Base-by-base conservation (phyloP, 1,284 basidiomycete species). In the Fomitopsis palustris region DNA sequence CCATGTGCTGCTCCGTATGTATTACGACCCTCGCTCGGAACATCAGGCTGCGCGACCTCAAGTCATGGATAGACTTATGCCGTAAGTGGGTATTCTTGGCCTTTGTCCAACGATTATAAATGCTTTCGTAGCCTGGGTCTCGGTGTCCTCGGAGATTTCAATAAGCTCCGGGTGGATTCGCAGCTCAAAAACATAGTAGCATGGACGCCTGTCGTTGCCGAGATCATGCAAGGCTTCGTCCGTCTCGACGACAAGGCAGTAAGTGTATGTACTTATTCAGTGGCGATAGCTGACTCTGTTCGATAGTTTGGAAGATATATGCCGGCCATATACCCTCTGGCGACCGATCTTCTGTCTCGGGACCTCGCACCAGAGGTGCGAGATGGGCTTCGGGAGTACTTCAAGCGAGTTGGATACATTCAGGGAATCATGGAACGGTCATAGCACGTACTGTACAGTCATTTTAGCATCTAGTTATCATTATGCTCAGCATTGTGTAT, bases 131-230 rank as follows among this genome's bases (percentile, higher is more conserved):
- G 95, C 51, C 82, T 99, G 60, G 92, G 92, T n/a, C 81, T 95
- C 45, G 93, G 93, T 29, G 93, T 99, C 33, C 79, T 98, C 55
- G 85, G 88, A 64, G 95, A 96, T 73, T 99, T 94, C 75, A 92
- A 90, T 69, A 92, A 92, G 64, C 81, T 99, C 55, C 92, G 93
- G 60, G 76, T 89, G 2, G 96, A 98, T 65, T 95, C 89, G 2
- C 96, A 99, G 76, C 88, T 88, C 53, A 93, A 98, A 74, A 99
- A 98, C 71, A 96, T 99, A 61, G 77, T 88, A 10, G 96, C 98
- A 0, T 99, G 97, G 97, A 97, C 93, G 29, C 97, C 97, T 12
- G 97, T 99, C 27, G 91, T 98, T 16, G 89, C 89, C 3, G 96
- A 98, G 72, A 94, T 98, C 53, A 74, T 99, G 29, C 87, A 91